Evolutionary conservation across 495 filamentous ascomycete species (phyloP).

Genomic region (Xylaria longipes): DNA sequence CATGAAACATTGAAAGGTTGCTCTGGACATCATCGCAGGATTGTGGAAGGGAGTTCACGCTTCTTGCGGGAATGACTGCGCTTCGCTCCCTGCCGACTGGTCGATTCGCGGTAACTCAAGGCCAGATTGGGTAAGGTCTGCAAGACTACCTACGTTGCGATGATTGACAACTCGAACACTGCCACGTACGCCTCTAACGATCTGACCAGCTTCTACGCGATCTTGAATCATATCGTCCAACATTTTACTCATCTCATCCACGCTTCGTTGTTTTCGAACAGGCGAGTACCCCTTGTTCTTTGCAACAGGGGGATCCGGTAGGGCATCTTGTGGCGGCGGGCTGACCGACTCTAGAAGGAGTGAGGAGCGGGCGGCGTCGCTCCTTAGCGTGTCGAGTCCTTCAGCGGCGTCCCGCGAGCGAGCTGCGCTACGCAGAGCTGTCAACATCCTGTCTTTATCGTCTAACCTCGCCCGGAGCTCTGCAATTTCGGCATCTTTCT

Average conservation of each 20-base stretch:
- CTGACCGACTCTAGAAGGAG: slow-evolving; percentile 46
- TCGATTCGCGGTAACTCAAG: slow-evolving; percentile 46
- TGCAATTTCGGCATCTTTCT: slow-evolving; percentile 93
- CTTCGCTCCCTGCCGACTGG: slow-evolving; percentile 37
- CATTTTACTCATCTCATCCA: slow-evolving; percentile 88
- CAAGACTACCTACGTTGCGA: slow-evolving; percentile 34
- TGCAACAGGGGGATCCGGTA: slow-evolving; percentile 44
- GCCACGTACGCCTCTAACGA: slow-evolving; percentile 65
- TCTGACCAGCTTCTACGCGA: slow-evolving; percentile 72
- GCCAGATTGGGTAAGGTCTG: slow-evolving; percentile 29
- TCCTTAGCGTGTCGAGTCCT: slow-evolving; percentile 49
- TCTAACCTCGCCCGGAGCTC: slow-evolving; percentile 89
- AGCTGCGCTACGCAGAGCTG: slow-evolving; percentile 83
- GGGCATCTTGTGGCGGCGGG: slow-evolving; percentile 45
- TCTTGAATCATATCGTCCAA: slow-evolving; percentile 95
- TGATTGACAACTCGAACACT: slow-evolving; percentile 57
- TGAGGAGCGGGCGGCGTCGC: slow-evolving; percentile 53
- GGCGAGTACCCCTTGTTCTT: slow-evolving; percentile 43
- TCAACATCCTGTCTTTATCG: slow-evolving; percentile 94
- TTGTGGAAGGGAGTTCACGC: slow-evolving; percentile 33
- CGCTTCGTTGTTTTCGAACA: slow-evolving; percentile 63
- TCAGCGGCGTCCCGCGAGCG: slow-evolving; percentile 87
- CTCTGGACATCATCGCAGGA: slow-evolving; percentile 25
- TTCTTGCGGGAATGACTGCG: slow-evolving; percentile 42
- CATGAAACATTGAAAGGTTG: slow-evolving; percentile 36